phyloP scores from a whole-genome alignment of 2,329 filamentous ascomycete genomes.

The Scopulariopsis brevicaulis region DNA sequence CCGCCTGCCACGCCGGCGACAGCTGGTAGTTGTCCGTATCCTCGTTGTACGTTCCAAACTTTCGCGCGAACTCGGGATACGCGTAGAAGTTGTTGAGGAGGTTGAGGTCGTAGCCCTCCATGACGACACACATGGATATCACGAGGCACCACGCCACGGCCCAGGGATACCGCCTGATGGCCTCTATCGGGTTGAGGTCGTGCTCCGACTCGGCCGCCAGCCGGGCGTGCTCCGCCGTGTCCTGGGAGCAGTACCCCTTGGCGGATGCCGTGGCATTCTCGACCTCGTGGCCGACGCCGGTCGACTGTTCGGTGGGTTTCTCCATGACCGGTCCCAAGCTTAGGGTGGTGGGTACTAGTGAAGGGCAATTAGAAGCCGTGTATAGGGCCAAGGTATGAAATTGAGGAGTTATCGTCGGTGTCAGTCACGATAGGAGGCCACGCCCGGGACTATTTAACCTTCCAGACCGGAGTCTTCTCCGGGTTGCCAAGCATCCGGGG shows the following conservation, averaged over 20 bases:
- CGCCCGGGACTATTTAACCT: background rate
- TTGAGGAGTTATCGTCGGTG: background rate
- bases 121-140: conserved; percentile 24
- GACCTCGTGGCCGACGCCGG: background rate
- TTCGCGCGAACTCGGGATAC: conserved; percentile 19
- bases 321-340: background rate
- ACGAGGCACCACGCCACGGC: conserved; percentile 24
- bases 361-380: background rate
- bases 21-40: conserved; percentile 20
- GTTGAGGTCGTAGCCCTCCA: conserved; percentile 27
- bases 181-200: conserved; percentile 12
- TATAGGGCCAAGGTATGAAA: background rate
- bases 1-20: conserved; percentile 36
- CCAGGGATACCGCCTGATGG: conserved; percentile 70
- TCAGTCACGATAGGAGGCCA: background rate
- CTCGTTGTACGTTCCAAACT: conserved; percentile 12
- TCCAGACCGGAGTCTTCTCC: background rate
- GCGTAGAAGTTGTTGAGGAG: conserved; percentile 23
- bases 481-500: background rate
- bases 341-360: background rate
- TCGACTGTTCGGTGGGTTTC: background rate
- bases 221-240: conserved; percentile 9
- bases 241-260: background rate
- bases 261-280: background rate
- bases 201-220: conserved; percentile 20